Percentiles rank a stretch among this genome's conserved stretches.
Conservation (phyloP, 306 rosid genomes). For the Abrus precatorius region DNA sequence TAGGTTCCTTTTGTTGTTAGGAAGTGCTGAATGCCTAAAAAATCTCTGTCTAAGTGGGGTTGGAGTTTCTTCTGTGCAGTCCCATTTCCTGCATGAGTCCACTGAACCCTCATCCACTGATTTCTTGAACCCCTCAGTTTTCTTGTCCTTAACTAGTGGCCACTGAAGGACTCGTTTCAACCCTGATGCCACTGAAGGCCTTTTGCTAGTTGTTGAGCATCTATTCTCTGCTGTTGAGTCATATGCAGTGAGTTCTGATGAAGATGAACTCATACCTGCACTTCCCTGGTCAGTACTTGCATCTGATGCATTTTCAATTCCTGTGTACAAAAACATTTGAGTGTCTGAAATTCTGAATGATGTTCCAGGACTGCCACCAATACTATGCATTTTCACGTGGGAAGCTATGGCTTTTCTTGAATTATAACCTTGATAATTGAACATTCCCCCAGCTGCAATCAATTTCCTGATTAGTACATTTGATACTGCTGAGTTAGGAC, state of each 20-base stretch:
- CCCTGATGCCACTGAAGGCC: conserved; percentile 59
- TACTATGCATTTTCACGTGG: conserved; percentile 68
- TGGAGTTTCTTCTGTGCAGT: conserved; percentile 61
- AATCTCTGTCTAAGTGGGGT: conserved; percentile 73
- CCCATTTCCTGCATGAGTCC: conserved; percentile 56
- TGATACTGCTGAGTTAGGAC: conserved; percentile 69
- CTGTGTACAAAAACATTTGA: conserved; percentile 75
- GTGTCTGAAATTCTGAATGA: conserved; percentile 76
- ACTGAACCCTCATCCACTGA: conserved; percentile 50
- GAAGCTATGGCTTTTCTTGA: conserved; percentile 71
- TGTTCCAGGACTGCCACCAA: conserved; percentile 81
- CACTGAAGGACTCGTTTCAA: conserved; percentile 69
- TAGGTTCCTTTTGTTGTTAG: conserved; percentile 74
- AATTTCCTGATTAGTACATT: conserved; percentile 69
- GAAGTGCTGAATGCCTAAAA: conserved; percentile 65
- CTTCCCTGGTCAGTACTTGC: conserved; percentile 61
- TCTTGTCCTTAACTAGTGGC: conserved; percentile 65
- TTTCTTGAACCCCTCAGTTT: conserved; percentile 46
- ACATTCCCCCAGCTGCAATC: conserved; percentile 79
- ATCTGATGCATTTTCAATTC: conserved; percentile 67
- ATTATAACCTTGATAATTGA: conserved; percentile 57
- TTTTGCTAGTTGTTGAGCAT: conserved; percentile 53
- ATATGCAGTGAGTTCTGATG: conserved; percentile 54
- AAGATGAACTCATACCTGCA: conserved; percentile 55
- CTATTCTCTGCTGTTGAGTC: conserved; percentile 53